These are phyloP conservation scores for Xylona heveae DNA, from an alignment of 495 filamentous ascomycete species.

Conservation along the genomic window DNA sequence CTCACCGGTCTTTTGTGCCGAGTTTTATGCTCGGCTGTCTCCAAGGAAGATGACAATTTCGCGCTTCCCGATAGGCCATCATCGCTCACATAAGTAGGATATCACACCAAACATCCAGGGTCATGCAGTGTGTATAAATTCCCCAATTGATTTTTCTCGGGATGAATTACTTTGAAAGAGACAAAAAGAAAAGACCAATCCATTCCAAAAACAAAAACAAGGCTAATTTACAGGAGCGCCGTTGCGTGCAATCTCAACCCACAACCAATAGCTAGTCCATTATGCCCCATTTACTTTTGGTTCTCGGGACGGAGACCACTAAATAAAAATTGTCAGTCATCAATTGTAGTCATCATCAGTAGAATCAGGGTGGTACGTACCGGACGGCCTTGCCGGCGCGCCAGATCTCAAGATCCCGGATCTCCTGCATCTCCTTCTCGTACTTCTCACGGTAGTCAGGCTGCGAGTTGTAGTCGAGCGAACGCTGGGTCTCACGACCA, in stretches of 20 bases:
- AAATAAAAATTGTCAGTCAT: conserved; percentile 9
- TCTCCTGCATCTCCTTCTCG: conserved; percentile 91
- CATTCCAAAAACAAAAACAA: too few species aligned
- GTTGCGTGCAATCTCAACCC: background rate
- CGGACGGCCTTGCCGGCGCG: conserved; percentile 92
- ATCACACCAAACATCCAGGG: too few species aligned
- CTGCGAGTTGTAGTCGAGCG: conserved; percentile 87
- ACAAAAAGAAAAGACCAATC: conserved; percentile 1
- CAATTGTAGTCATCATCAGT: conserved; percentile 2
- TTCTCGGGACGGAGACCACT: conserved; percentile 81
- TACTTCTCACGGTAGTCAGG: conserved; percentile 89
- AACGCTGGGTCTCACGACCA: conserved; percentile 80
- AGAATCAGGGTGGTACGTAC: conserved; percentile 17
- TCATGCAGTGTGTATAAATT: too few species aligned
- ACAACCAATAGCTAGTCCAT: too few species aligned
- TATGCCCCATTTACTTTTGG: conserved; percentile 48
- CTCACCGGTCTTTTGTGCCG: too few species aligned
- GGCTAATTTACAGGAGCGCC: conserved; percentile 1
- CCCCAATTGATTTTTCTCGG: too few species aligned
- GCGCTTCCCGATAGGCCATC: too few species aligned
- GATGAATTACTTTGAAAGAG: too few species aligned
- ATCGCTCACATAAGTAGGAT: too few species aligned
- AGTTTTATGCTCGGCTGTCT: too few species aligned
- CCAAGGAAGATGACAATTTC: too few species aligned
- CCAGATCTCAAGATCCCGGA: conserved; percentile 95